Conservation (phyloP, 2,329 filamentous ascomycete genomes). For the Colletotrichum spinosum region DNA sequence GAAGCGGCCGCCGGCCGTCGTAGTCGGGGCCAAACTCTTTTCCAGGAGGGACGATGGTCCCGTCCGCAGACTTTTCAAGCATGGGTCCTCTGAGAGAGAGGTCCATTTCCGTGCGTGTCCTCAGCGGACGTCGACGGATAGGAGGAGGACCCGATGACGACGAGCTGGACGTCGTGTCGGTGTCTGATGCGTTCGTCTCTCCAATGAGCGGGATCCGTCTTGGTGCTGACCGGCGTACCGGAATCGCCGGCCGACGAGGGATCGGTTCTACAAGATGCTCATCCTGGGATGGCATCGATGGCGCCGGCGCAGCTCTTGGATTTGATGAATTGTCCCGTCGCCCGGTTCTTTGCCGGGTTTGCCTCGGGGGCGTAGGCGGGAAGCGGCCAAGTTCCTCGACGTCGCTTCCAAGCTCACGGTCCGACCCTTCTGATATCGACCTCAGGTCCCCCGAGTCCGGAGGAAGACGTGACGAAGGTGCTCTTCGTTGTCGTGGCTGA, state of each 20-base stretch:
- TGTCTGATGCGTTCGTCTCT: slow-evolving; percentile 18
- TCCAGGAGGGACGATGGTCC: slow-evolving; percentile 18
- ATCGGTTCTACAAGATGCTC: slow-evolving; percentile 25
- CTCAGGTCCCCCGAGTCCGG: slow-evolving; percentile 10
- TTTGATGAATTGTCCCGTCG: slow-evolving; percentile 10
- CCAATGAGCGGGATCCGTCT: slow-evolving; percentile 19
- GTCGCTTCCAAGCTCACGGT: slow-evolving; percentile 17
- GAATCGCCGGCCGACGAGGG: slow-evolving; percentile 16
- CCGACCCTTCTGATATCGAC: slow-evolving; percentile 13
- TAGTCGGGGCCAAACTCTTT: slow-evolving; percentile 22
- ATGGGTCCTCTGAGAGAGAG: slow-evolving; percentile 24
- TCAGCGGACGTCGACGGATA: slow-evolving; percentile 22
- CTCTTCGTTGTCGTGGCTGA: slow-evolving; percentile 21
- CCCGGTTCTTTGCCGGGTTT: slow-evolving; percentile 7
- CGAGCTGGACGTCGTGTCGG: slow-evolving; percentile 29
- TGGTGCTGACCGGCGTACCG: slow-evolving; percentile 19
- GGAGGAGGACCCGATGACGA: slow-evolving; percentile 24
- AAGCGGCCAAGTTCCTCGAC: slow-evolving; percentile 16
- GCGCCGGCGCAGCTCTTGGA: slow-evolving; percentile 8
- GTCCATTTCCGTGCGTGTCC: slow-evolving; percentile 17
- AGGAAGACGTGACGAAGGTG: slow-evolving; percentile 11
- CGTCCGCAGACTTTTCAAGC: slow-evolving; percentile 9
- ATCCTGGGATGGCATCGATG: slow-evolving; percentile 24
- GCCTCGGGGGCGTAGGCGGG: slow-evolving; percentile 6
- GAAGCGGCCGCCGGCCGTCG: slow-evolving; percentile 15